Conservation (phyloP, 345 rosid species). For the Diplotaxis tenuifolia region DNA sequence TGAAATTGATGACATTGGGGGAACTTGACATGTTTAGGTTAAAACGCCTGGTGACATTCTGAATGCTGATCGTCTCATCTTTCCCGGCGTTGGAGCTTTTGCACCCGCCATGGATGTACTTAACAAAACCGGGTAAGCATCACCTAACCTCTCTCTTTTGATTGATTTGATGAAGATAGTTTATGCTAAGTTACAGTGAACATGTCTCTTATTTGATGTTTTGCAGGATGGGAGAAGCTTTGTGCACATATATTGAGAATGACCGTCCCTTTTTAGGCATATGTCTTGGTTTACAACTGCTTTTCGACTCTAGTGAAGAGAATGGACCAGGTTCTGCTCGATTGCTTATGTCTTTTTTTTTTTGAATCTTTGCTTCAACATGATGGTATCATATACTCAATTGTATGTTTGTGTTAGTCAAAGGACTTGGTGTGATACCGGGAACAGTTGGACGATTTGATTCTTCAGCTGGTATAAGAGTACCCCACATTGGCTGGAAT, state of each 20-base stretch:
- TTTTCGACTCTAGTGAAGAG: slow-evolving; percentile 87
- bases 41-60: slow-evolving; percentile 72
- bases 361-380: neutral
- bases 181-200: neutral
- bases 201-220: neutral
- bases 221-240: slow-evolving; percentile 88
- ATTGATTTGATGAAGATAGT: neutral
- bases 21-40: slow-evolving; percentile 50
- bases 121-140: slow-evolving; percentile 62
- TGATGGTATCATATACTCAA: neutral
- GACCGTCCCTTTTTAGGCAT: slow-evolving; percentile 97
- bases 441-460: slow-evolving; percentile 88
- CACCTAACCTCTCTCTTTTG: neutral
- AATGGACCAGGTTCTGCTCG: slow-evolving; percentile 70
- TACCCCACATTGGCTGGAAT: slow-evolving; percentile 99
- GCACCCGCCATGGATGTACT: slow-evolving; percentile 93
- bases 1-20: neutral
- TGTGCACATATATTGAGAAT: slow-evolving; percentile 65
- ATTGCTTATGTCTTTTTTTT: neutral
- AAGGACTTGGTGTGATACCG: slow-evolving; percentile 93
- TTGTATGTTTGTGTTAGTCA: slow-evolving; percentile 47
- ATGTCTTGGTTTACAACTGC: slow-evolving; percentile 93
- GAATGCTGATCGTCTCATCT: slow-evolving; percentile 72
- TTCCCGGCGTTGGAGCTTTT: slow-evolving; percentile 96
- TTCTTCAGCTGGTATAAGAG: slow-evolving; percentile 68